Conservation (phyloP, 352 stramenopile species). For the Phytopythium delawarense region DNA sequence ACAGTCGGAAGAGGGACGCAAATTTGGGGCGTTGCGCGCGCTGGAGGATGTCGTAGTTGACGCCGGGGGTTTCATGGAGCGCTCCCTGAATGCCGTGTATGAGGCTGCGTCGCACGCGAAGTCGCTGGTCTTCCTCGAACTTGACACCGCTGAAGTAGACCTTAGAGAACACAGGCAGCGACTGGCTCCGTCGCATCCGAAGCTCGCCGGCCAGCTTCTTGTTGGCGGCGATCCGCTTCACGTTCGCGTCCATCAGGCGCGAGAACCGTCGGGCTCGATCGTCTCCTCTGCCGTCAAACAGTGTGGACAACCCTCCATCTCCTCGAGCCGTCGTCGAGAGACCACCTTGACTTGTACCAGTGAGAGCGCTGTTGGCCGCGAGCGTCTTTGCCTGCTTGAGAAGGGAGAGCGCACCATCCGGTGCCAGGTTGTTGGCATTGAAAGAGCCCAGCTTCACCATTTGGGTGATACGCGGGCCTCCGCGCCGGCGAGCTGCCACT, state of each 20-base stretch:
- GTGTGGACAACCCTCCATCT: background rate
- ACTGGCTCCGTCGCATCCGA: constrained; percentile 39
- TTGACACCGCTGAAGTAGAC: constrained; percentile 35
- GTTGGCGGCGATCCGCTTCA: background rate
- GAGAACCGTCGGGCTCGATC: constrained; percentile 1
- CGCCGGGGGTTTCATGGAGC: constrained; percentile 11
- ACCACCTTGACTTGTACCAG: background rate
- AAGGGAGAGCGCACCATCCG: background rate
- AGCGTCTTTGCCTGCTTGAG: constrained; percentile 5
- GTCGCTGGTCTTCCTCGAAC: constrained; percentile 15
- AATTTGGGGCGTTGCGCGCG: constrained; percentile 42
- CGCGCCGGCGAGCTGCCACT: background rate
- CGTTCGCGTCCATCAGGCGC: constrained; percentile 7
- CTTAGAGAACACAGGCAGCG: constrained; percentile 37
- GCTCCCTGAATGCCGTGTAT: constrained; percentile 5
- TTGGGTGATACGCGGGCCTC: background rate
- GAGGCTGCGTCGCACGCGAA: background rate
- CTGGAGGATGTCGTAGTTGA: constrained; percentile 64
- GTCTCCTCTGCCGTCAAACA: background rate
- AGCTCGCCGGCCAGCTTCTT: constrained; percentile 4
- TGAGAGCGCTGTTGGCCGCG: background rate
- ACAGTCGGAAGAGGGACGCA: constrained; percentile 34
- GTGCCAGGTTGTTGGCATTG: background rate
- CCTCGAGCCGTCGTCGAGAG: background rate
- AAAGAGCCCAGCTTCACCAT: constrained; percentile 16